phyloP scores from a whole-genome alignment of 2,329 filamentous ascomycete species.

The Trichoderma polysporum region DNA sequence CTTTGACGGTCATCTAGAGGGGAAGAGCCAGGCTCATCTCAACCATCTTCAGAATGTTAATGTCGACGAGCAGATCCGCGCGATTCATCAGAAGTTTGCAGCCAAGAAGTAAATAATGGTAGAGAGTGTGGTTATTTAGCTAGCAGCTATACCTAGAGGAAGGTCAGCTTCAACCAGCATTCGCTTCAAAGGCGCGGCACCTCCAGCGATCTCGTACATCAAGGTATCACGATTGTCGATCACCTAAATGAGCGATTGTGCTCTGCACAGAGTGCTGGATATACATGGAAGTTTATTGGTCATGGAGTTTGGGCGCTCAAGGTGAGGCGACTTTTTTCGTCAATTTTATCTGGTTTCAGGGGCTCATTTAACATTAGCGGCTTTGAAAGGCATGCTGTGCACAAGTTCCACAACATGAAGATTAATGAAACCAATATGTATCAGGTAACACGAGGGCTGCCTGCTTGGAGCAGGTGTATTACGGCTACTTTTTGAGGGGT shows the following conservation, averaged over 20 bases:
- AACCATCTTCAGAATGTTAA: constrained; percentile 67
- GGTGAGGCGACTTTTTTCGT: constrained; percentile 19
- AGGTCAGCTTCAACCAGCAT: not conserved
- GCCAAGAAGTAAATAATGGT: constrained; percentile 34
- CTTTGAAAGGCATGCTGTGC: not conserved
- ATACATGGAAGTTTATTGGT: not conserved
- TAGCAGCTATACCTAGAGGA: not conserved
- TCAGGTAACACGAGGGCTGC: not conserved
- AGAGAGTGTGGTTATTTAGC: not conserved
- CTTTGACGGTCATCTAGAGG: constrained; percentile 65
- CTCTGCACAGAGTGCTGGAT: not conserved
- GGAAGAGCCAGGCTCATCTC: constrained; percentile 53
- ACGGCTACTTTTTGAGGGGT: too few species aligned
- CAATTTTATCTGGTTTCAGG: constrained; percentile 1
- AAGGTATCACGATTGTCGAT: not conserved
- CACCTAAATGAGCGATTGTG: not conserved
- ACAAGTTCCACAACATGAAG: not conserved
- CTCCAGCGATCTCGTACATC: not conserved
- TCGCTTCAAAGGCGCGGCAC: not conserved
- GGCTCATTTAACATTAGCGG: constrained; percentile 18
- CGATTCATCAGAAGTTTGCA: constrained; percentile 56
- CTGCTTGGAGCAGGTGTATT: not conserved
- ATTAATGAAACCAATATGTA: not conserved
- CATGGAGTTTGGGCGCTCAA: constrained; percentile 16
- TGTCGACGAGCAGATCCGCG: constrained; percentile 80